These are phyloP conservation scores for Solanum appendiculatum DNA, from an alignment of 257 asterid genomes.

Conservation along the genomic window DNA sequence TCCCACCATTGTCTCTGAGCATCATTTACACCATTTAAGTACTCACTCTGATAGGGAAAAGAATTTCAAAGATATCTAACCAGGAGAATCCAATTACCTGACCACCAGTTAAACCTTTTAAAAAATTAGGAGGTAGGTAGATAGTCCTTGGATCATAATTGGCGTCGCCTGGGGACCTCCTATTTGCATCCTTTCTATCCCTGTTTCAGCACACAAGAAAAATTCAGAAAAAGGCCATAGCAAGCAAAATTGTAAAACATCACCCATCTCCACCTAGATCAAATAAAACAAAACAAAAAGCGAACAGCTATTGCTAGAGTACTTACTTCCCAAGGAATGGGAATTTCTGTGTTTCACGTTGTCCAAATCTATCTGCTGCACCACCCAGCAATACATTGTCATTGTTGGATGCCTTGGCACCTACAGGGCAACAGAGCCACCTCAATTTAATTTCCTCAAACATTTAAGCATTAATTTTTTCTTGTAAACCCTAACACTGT, in stretches of 20 bases:
- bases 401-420: conserved; percentile 30
- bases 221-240: background rate
- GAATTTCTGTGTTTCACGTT: conserved; percentile 60
- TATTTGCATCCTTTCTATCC: conserved; percentile 64
- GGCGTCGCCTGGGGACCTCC: conserved; percentile 58
- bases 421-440: conserved; percentile 20
- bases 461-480: background rate
- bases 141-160: conserved; percentile 82
- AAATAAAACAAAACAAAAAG: background rate
- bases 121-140: conserved; percentile 63
- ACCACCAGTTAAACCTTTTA: conserved; percentile 70
- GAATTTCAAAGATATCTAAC: background rate
- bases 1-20: conserved; percentile 99
- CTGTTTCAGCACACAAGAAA: conserved; percentile 26
- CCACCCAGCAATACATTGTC: conserved; percentile 25
- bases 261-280: background rate
- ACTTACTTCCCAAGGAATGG: conserved; percentile 72
- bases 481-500: background rate
- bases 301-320: background rate
- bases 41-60: background rate
- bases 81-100: conserved; percentile 53
- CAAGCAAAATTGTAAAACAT: background rate
- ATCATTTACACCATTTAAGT: conserved; percentile 6
- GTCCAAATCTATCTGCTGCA: conserved; percentile 57
- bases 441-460: background rate